Percentiles rank a stretch among this genome's conserved stretches.
phyloP scores from a whole-genome alignment of 768 basidiomycete species.

The Tephrocybe sp. region DNA sequence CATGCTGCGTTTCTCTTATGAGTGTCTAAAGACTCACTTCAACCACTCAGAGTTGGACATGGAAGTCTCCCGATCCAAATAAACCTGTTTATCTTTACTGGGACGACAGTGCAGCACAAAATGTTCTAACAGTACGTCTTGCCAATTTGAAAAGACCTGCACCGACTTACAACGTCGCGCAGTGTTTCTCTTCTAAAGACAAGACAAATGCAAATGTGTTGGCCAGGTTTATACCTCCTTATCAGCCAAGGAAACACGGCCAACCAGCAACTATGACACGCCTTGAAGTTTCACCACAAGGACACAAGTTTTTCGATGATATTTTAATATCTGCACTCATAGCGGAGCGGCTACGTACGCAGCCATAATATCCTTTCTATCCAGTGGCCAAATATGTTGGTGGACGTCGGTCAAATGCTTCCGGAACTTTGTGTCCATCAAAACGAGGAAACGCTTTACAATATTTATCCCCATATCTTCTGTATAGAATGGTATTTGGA shows the following conservation, averaged over 20 bases:
- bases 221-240: slow-evolving; percentile 39
- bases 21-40: background rate
- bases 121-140: slow-evolving; percentile 27
- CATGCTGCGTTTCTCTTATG: background rate
- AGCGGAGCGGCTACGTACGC: slow-evolving; percentile 40
- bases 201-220: slow-evolving; percentile 30
- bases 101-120: slow-evolving; percentile 33
- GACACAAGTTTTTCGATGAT: slow-evolving; percentile 41
- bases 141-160: background rate
- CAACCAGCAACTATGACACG: slow-evolving; percentile 31
- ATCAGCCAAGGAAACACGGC: slow-evolving; percentile 32
- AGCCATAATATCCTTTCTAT: slow-evolving; percentile 22
- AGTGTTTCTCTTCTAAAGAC: slow-evolving; percentile 44
- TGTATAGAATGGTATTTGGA: too few relatives aligned
- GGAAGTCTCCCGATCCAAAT: slow-evolving; percentile 30
- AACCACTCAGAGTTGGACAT: slow-evolving; percentile 30
- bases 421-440: background rate
- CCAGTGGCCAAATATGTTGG: too few relatives aligned
- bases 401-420: background rate
- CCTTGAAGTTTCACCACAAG: slow-evolving; percentile 37
- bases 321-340: slow-evolving; percentile 41
- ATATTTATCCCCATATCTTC: too few relatives aligned
- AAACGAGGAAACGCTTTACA: too few relatives aligned
- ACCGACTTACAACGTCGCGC: background rate
- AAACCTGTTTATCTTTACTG: slow-evolving; percentile 28